Evolutionary conservation across 148 eudicot genomes (phyloP).

Genomic region (Nyssa sinensis): DNA sequence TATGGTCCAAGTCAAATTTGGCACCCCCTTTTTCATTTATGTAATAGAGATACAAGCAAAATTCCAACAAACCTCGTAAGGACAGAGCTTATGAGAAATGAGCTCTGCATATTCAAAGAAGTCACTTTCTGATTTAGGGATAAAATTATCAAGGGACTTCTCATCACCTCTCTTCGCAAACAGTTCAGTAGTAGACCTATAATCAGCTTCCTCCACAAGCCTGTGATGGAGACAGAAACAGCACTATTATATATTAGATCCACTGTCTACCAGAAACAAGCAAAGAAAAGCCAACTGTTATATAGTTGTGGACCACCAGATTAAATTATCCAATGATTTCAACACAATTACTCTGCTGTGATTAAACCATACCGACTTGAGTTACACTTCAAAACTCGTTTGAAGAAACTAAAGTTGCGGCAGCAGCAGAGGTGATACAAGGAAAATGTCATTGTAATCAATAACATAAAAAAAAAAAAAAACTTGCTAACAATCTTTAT

Average conservation of each 20-base stretch:
- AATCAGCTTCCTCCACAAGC: constrained; percentile 96
- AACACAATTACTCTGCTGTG: not conserved
- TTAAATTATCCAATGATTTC: not conserved
- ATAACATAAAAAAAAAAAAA: too few species aligned
- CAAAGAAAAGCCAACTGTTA: not conserved
- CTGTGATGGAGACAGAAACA: constrained; percentile 34
- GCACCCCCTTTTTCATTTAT: not conserved
- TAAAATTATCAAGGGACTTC: constrained; percentile 73
- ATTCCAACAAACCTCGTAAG: constrained; percentile 62
- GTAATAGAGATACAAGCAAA: not conserved
- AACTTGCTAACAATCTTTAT: too few species aligned
- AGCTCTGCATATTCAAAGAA: constrained; percentile 87
- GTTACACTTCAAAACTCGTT: too few species aligned
- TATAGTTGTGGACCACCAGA: too few species aligned
- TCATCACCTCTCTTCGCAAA: constrained; percentile 66
- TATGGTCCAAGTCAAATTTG: not conserved
- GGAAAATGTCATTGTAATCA: too few species aligned
- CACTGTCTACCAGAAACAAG: not conserved
- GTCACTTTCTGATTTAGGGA: constrained; percentile 93
- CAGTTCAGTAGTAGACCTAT: constrained; percentile 67
- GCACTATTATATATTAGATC: too few species aligned
- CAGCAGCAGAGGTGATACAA: too few species aligned
- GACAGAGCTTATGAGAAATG: constrained; percentile 76
- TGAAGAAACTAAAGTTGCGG: too few species aligned
- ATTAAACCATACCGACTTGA: too few species aligned